Percentiles rank a stretch among this genome's conserved stretches.
phyloP scores from a whole-genome alignment of 352 stramenopile species.

The Thalassiosira exigua region DNA sequence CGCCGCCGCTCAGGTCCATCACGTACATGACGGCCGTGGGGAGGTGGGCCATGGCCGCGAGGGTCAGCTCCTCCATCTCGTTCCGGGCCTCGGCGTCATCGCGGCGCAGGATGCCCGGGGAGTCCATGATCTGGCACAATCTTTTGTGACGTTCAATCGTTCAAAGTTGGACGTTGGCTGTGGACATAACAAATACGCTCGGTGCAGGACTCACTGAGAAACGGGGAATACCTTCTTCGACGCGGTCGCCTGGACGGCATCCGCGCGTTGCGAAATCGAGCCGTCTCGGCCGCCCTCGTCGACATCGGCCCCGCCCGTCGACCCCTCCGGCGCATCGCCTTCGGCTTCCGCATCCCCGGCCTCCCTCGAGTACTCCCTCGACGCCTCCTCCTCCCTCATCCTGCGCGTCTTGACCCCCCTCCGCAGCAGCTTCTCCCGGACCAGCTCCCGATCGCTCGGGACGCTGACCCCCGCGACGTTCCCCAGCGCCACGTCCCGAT shows the following conservation, averaged over 20 bases:
- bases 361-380: conserved; percentile 13
- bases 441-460: conserved; percentile 33
- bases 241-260: background rate
- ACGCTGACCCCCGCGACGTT: conserved; percentile 45
- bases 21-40: conserved; percentile 90
- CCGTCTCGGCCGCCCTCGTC: conserved; percentile 5
- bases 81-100: conserved; percentile 79
- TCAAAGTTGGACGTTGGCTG: no score
- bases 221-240: conserved; percentile 36
- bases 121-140: conserved; percentile 89
- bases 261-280: conserved; percentile 4
- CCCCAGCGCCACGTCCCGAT: conserved; percentile 56
- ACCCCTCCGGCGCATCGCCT: background rate
- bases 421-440: conserved; percentile 30
- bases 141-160: no score
- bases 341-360: background rate
- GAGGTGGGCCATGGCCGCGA: conserved; percentile 85
- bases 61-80: conserved; percentile 89
- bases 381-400: conserved; percentile 55
- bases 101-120: conserved; percentile 84
- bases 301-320: background rate
- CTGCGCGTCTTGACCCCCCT: conserved; percentile 46
- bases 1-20: conserved; percentile 87
- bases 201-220: no score
- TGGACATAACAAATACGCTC: no score